Percentiles rank a stretch among this genome's conserved stretches.
Evolutionary conservation across 2,329 filamentous ascomycete genomes (phyloP).

Genomic region (Colletotrichum gigasporum): DNA sequence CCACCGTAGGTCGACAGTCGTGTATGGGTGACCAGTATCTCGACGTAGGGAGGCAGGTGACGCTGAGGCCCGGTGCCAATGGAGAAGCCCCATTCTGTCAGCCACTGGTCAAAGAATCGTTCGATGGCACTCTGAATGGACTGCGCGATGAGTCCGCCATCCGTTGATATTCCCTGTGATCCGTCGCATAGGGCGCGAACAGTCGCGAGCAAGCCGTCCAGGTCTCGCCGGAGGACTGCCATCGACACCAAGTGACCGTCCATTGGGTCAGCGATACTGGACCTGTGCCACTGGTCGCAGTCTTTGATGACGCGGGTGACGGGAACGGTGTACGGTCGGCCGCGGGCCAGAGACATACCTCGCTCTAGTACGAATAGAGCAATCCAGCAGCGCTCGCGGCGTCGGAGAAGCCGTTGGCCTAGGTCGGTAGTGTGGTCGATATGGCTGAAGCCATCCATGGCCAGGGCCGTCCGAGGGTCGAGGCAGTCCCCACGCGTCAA

Average conservation of each 20-base stretch:
- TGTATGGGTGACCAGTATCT: conserved; percentile 78
- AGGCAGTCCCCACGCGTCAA: conserved; percentile 75
- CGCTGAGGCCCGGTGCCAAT: conserved; percentile 65
- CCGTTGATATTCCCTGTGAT: conserved; percentile 56
- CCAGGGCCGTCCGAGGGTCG: conserved; percentile 71
- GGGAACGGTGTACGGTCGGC: conserved; percentile 74
- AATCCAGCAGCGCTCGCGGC: conserved; percentile 76
- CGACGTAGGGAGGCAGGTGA: conserved; percentile 75
- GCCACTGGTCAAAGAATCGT: conserved; percentile 73
- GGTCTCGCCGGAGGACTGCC: conserved; percentile 72
- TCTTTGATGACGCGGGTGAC: conserved; percentile 72
- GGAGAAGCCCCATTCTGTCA: conserved; percentile 67
- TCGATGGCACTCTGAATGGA: conserved; percentile 70
- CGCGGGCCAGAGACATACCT: conserved; percentile 76
- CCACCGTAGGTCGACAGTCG: conserved; percentile 78
- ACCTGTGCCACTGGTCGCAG: conserved; percentile 76
- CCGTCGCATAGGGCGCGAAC: conserved; percentile 69
- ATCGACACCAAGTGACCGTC: conserved; percentile 79
- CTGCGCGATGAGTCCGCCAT: conserved; percentile 63
- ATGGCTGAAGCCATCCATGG: conserved; percentile 74
- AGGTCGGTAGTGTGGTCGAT: conserved; percentile 68
- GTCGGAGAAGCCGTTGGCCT: conserved; percentile 69
- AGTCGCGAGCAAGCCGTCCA: conserved; percentile 66
- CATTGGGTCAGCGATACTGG: conserved; percentile 69
- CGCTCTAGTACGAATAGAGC: conserved; percentile 77